A percentile compares a stretch with the other conserved stretches of the same genome.
Conservation (phyloP, 2,329 filamentous ascomycete genomes). For the Lomentospora prolificans region DNA sequence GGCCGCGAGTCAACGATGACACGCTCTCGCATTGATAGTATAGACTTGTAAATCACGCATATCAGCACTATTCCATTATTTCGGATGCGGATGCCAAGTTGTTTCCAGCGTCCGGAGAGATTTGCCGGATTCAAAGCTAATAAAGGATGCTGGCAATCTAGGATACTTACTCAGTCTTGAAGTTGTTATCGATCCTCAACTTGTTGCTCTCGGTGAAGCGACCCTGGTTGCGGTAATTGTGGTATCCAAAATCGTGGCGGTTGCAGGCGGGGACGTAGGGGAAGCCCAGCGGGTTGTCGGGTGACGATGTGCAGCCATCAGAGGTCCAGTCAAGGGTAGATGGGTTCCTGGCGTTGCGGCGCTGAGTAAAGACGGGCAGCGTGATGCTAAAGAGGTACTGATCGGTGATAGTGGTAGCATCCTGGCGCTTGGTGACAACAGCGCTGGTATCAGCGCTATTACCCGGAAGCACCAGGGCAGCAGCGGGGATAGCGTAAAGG, state of each 20-base stretch:
- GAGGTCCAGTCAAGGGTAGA: slow-evolving; percentile 28
- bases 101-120: too few species aligned
- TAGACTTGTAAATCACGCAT: slow-evolving; percentile 17
- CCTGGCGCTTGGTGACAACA: neutral
- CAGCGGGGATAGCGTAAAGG: neutral
- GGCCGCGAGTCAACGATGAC: slow-evolving; percentile 8
- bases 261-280: slow-evolving; percentile 34
- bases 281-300: slow-evolving; percentile 34
- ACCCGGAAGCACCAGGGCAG: neutral
- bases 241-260: slow-evolving; percentile 48
- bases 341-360: slow-evolving; percentile 29
- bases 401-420: slow-evolving; percentile 27
- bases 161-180: slow-evolving; percentile 31
- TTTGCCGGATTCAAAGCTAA: too few species aligned
- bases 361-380: slow-evolving; percentile 30
- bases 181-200: slow-evolving; percentile 37
- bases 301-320: slow-evolving; percentile 31
- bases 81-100: neutral
- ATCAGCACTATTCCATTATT: neutral
- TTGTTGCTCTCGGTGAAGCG: slow-evolving; percentile 34
- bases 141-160: too few species aligned
- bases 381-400: slow-evolving; percentile 32
- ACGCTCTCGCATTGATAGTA: slow-evolving; percentile 24
- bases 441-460: neutral
- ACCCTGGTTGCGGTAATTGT: slow-evolving; percentile 39